Evolutionary conservation across 2,329 filamentous ascomycete genomes (phyloP).

Genomic region (Claviceps sorghi): DNA sequence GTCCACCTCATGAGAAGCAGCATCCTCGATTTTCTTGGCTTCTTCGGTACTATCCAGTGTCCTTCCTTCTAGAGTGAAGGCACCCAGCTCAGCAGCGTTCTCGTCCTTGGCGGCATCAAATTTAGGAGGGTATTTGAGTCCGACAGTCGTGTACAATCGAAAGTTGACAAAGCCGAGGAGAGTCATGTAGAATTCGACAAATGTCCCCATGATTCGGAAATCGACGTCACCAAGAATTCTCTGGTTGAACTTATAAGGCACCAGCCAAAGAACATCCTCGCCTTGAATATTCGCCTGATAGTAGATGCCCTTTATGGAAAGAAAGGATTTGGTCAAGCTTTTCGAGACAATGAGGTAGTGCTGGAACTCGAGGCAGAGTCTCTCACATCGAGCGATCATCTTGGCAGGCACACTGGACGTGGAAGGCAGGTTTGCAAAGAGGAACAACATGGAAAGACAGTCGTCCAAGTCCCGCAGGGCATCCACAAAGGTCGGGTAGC

Average conservation of each 20-base stretch:
- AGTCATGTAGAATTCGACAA: constrained; percentile 97
- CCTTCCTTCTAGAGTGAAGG: constrained; percentile 73
- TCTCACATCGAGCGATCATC: constrained; percentile 90
- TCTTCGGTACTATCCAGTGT: constrained; percentile 43
- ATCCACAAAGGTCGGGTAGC: constrained; percentile 94
- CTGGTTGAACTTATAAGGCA: constrained; percentile 97
- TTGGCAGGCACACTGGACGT: constrained; percentile 81
- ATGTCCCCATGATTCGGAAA: constrained; percentile 98
- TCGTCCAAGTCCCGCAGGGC: constrained; percentile 90
- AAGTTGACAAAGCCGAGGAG: constrained; percentile 94
- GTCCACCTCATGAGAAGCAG: constrained; percentile 35
- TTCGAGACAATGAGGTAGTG: constrained; percentile 92
- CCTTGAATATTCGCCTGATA: constrained; percentile 96
- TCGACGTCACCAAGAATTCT: constrained; percentile 86
- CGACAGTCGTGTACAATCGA: constrained; percentile 78
- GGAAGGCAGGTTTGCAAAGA: constrained; percentile 92
- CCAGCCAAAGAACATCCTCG: constrained; percentile 92
- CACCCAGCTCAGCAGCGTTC: constrained; percentile 74
- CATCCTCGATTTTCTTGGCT: constrained; percentile 34
- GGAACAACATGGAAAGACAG: constrained; percentile 89
- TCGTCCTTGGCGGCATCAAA: constrained; percentile 82
- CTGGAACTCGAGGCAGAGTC: constrained; percentile 87
- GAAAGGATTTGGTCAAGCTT: constrained; percentile 85
- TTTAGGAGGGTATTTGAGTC: constrained; percentile 88
- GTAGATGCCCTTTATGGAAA: constrained; percentile 98